Conservation (phyloP, 352 stramenopile species). For the Phytophthora cryptogea region DNA sequence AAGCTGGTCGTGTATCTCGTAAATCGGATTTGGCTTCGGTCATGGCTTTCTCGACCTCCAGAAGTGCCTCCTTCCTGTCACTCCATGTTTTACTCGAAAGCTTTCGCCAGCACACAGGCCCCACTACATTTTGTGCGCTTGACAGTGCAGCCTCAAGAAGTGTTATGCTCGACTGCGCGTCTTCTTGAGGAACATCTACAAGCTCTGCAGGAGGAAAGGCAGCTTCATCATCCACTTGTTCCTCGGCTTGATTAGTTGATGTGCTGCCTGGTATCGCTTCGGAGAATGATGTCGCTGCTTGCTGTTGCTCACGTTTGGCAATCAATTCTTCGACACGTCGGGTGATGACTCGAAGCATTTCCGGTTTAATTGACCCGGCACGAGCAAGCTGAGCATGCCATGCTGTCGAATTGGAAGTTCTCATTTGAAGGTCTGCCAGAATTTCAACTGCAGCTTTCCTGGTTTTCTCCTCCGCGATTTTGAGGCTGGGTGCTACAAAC, state of each 20-base stretch:
- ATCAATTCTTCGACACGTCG: constrained; percentile 77
- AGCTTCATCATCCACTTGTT: constrained; percentile 40
- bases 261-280: constrained; percentile 28
- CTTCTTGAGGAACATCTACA: constrained; percentile 48
- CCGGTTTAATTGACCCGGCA: constrained; percentile 55
- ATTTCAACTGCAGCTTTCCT: constrained; percentile 70
- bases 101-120: constrained; percentile 74
- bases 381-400: constrained; percentile 35
- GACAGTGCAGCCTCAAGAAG: constrained; percentile 48
- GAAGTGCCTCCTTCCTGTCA: constrained; percentile 79
- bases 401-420: constrained; percentile 19
- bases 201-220: constrained; percentile 36
- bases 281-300: constrained; percentile 24
- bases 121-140: constrained; percentile 53
- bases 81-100: constrained; percentile 86
- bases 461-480: constrained; percentile 81
- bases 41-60: constrained; percentile 74
- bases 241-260: constrained; percentile 53
- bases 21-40: constrained; percentile 73
- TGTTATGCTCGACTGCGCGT: constrained; percentile 44
- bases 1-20: constrained; percentile 63
- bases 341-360: constrained; percentile 78
- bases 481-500: constrained; percentile 72
- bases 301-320: constrained; percentile 45
- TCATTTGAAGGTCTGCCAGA: constrained; percentile 61